Conservation (phyloP, 176 grass and related monocot genomes). For the Eragrostis nindensis region DNA sequence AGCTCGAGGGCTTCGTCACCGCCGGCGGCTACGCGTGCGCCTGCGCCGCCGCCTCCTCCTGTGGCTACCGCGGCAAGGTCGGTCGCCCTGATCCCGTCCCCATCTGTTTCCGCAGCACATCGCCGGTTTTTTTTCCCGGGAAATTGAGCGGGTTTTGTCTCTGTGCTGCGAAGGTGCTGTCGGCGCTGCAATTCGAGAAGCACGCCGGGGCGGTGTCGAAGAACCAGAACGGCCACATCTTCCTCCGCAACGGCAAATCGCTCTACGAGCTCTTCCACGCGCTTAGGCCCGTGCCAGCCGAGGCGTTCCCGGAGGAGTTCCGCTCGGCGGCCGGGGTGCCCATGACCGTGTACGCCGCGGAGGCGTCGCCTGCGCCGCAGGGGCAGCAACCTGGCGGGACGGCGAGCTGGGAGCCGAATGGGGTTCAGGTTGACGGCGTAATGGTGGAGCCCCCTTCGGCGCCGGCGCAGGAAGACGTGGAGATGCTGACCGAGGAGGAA, state of each 20-base stretch:
- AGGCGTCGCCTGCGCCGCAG: slow-evolving; percentile 14
- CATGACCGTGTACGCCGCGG: slow-evolving; percentile 30
- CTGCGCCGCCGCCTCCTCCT: slow-evolving; percentile 41
- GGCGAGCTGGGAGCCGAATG: slow-evolving; percentile 7
- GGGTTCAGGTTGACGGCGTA: slow-evolving; percentile 23
- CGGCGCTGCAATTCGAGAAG: slow-evolving; percentile 61
- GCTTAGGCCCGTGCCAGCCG: slow-evolving; percentile 41
- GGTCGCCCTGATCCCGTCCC: neutral
- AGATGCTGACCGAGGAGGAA: slow-evolving; percentile 41
- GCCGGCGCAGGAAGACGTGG: neutral
- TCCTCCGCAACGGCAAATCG: slow-evolving; percentile 56
- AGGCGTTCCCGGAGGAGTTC: slow-evolving; percentile 29
- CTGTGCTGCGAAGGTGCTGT: slow-evolving; percentile 45
- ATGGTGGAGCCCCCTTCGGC: slow-evolving; percentile 8
- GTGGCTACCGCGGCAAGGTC: slow-evolving; percentile 55
- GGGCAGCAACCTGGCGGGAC: slow-evolving; percentile 17
- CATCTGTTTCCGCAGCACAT: neutral
- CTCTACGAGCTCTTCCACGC: slow-evolving; percentile 53
- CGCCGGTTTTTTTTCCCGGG: slow-evolving; percentile 6
- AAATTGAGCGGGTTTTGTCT: slow-evolving; percentile 15
- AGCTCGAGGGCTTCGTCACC: slow-evolving; percentile 51
- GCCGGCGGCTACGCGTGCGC: slow-evolving; percentile 51
- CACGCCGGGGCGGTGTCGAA: slow-evolving; percentile 42
- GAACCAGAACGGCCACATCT: slow-evolving; percentile 66
- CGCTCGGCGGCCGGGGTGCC: slow-evolving; percentile 35